A percentile compares a stretch with the other conserved stretches of the same genome.
These are phyloP conservation scores for Conringia planisiliqua DNA, from an alignment of 345 rosid species.

Conservation along the genomic window DNA sequence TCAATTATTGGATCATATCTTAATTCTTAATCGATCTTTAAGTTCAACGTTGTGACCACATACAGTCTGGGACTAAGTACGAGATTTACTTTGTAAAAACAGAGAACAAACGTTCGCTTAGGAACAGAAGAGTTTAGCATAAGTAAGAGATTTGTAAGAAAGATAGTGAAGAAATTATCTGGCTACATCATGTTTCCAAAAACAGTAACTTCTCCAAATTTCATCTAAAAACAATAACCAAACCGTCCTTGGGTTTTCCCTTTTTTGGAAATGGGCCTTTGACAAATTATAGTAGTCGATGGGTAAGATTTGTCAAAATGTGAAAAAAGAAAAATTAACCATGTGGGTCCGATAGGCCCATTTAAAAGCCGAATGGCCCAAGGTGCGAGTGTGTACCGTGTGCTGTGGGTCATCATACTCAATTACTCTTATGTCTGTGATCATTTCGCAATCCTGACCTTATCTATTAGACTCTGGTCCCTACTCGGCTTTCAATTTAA, in stretches of 20 bases:
- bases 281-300: not conserved
- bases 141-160: too few relatives aligned
- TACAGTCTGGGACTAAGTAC: too few relatives aligned
- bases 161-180: not conserved
- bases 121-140: too few relatives aligned
- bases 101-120: too few relatives aligned
- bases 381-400: conserved; percentile 26
- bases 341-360: conserved; percentile 27
- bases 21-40: too few relatives aligned
- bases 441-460: conserved; percentile 23
- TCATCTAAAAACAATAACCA: not conserved
- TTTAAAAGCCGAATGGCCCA: conserved; percentile 5
- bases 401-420: conserved; percentile 29
- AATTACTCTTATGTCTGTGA: conserved; percentile 13
- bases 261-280: not conserved
- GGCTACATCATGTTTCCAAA: not conserved
- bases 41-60: too few relatives aligned
- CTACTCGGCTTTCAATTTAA: conserved; percentile 12
- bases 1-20: too few relatives aligned
- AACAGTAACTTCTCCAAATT: not conserved
- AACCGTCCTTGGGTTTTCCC: not conserved
- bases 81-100: too few relatives aligned
- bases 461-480: conserved; percentile 22
- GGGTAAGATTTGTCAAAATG: not conserved
- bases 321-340: not conserved